Percentiles rank a stretch among this genome's conserved stretches.
These are phyloP conservation scores for Xylaria telfairii DNA, from an alignment of 495 filamentous ascomycete species.

Conservation along the genomic window DNA sequence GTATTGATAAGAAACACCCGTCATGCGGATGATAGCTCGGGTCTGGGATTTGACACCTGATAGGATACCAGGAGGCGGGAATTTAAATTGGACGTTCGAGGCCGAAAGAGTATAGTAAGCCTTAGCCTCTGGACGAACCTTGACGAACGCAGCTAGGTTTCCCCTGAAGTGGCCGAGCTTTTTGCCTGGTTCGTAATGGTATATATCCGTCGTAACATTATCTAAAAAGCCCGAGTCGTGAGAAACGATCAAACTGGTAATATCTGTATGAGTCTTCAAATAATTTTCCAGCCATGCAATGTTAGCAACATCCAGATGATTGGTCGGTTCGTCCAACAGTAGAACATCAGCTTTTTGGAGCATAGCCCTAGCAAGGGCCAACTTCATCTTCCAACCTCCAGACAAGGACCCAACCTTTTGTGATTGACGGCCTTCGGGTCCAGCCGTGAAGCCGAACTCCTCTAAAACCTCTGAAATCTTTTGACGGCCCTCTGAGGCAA, in stretches of 20 bases:
- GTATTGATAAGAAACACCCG: slow-evolving; percentile 87
- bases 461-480: slow-evolving; percentile 82
- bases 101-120: slow-evolving; percentile 97
- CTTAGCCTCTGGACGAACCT: slow-evolving; percentile 93
- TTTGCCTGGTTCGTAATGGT: slow-evolving; percentile 95
- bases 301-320: slow-evolving; percentile 96
- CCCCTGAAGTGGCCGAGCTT: slow-evolving; percentile 94
- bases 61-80: slow-evolving; percentile 92
- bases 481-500: slow-evolving; percentile 74
- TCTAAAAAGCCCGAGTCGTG: slow-evolving; percentile 99
- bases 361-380: slow-evolving; percentile 96
- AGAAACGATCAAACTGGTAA: slow-evolving; percentile 95
- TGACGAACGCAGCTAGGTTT: slow-evolving; percentile 92
- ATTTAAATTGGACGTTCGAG: slow-evolving; percentile 93
- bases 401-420: slow-evolving; percentile 92
- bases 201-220: slow-evolving; percentile 97
- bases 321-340: slow-evolving; percentile 97
- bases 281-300: slow-evolving; percentile 96
- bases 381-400: slow-evolving; percentile 99
- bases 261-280: slow-evolving; percentile 92
- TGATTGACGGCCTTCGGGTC: slow-evolving; percentile 84
- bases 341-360: slow-evolving; percentile 94
- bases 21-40: slow-evolving; percentile 94
- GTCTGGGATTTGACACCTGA: slow-evolving; percentile 94
- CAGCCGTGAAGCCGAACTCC: slow-evolving; percentile 92